A percentile compares a stretch with the other conserved stretches of the same genome.
Evolutionary conservation across 1,139 yeast species (phyloP).

Genomic region (Geotrichum australiense): DNA sequence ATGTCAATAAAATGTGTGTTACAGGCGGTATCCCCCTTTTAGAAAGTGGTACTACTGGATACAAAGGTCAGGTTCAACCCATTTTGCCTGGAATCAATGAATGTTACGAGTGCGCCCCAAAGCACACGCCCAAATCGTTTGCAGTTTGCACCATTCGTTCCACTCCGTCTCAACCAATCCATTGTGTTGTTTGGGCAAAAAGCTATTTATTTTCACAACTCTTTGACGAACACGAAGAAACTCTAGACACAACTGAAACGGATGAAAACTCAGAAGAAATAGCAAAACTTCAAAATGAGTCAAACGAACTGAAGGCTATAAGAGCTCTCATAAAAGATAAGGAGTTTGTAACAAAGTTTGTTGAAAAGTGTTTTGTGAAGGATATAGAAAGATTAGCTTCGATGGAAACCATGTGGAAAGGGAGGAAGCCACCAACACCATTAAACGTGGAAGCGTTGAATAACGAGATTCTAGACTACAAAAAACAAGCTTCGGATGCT

Average conservation of each 20-base stretch:
- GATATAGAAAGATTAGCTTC: slow-evolving; percentile 70
- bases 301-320: slow-evolving; percentile 66
- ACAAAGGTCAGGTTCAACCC: slow-evolving; percentile 88
- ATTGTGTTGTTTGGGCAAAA: slow-evolving; percentile 97
- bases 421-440: slow-evolving; percentile 62
- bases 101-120: slow-evolving; percentile 87
- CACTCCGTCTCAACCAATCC: slow-evolving; percentile 94
- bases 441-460: slow-evolving; percentile 36
- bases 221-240: slow-evolving; percentile 48
- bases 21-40: slow-evolving; percentile 68
- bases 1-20: slow-evolving; percentile 78
- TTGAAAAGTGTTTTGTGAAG: slow-evolving; percentile 46
- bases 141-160: slow-evolving; percentile 97
- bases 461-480: slow-evolving; percentile 16
- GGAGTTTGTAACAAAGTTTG: slow-evolving; percentile 36
- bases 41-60: slow-evolving; percentile 96
- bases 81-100: slow-evolving; percentile 77
- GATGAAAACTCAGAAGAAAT: slow-evolving; percentile 44
- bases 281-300: slow-evolving; percentile 60
- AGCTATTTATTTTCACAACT: slow-evolving; percentile 77
- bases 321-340: slow-evolving; percentile 37
- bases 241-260: slow-evolving; percentile 45
- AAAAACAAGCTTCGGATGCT: slow-evolving; percentile 23
- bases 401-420: slow-evolving; percentile 75
- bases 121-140: slow-evolving; percentile 80